Base-by-base conservation (phyloP, 163 green algal species). In the Chlamydomonas reinhardtii region DNA sequence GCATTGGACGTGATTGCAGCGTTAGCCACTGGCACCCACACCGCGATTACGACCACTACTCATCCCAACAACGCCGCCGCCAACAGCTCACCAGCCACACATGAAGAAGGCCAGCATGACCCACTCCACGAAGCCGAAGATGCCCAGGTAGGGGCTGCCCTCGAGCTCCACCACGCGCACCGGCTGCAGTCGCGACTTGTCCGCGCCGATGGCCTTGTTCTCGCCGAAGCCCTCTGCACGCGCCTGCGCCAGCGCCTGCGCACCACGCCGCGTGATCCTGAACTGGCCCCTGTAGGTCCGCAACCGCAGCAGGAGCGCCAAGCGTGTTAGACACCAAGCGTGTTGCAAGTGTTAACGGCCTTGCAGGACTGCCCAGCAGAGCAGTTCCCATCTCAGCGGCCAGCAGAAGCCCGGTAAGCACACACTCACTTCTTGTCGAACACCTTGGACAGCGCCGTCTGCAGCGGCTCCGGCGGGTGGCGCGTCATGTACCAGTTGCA, bases 401-500 rank as follows among this genome's bases (percentile, higher is more conserved):
- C 39, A 48, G 39, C 39, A 8, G 39, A 8, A 48, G 39, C 48
- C 48, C 43, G 8, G 43, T 54, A 14, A 17, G 11, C 48, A 19
- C 2, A 11, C 70, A 54, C 73, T 9, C 83, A 82, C 78, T 86
- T 89, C 48, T 70, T 89, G 78, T 82, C 70, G 62, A 89, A 89
- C 32, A 76, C 73, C 77, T 88, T 87, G 52, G 83, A 84, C 64
- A 88, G 65, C n/a, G 43, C 71, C 25, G 84, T 90, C 35, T 90
- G 73, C 34, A 83, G 75, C 32, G 88, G 88, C 84, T 90, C 84
- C 22, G 59, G 59, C 25, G 84, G 84, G 62, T 90, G 71, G 35
- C 72, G 81, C 65, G 88, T 90, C 84, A 90, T 92, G 69, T 86
- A 92, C 86, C 86, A 92, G 86, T 92, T 92, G 83, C 65, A 72